Base-by-base conservation (phyloP, 495 filamentous ascomycete species). In the Penicillium cataractarum region DNA sequence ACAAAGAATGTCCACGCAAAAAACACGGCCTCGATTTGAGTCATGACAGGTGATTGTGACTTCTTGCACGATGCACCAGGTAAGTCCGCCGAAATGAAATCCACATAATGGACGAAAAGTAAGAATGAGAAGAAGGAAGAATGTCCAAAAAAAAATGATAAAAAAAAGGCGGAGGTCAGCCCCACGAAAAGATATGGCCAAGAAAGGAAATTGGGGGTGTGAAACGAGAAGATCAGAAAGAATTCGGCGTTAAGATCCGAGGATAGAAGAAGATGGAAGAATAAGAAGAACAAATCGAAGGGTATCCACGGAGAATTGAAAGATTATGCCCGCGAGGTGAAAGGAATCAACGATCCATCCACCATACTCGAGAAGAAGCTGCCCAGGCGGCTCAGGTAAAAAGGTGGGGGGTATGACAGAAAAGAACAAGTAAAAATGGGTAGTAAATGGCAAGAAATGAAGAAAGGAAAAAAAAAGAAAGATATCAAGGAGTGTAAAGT, bases 231-330 rank as follows among this genome's bases (percentile, higher is more conserved):
- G 32, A 52, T 22, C 49, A 59, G 59, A 55, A 56, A 57, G 49
- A 54, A 60, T 55, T 40, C 27, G 24, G 51, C 54, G 50, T 54
- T 42, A 35, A 29, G 44, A n/a, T n/a, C n/a, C n/a, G n/a, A n/a
- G n/a, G n/a, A n/a, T n/a, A n/a, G n/a, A n/a, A n/a, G n/a, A n/a
- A 37, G 37, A 53, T 55, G 31, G 27, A 59, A 54, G 24, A 64
- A 53, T 46, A 31, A 55, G 27, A 40, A 24, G 39, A 32, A 66
- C 35, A 54, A 70, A 65, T 55, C 52, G 67, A 65, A 63, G 66
- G 66, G 68, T 73, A 74, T 70, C 65, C 65, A 72, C 64, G 62
- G 63, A 69, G 70, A 70, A 68, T 12, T 60, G 65, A 70, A 72
- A 48, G 53, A 66, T 66, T 60, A 70, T 61, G 67, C 67, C 67